Evolutionary conservation across 1,284 basidiomycete species (phyloP), one percentile per base, ranked within the genome.

Genomic region (Papiliotrema nemorosa): DNA sequence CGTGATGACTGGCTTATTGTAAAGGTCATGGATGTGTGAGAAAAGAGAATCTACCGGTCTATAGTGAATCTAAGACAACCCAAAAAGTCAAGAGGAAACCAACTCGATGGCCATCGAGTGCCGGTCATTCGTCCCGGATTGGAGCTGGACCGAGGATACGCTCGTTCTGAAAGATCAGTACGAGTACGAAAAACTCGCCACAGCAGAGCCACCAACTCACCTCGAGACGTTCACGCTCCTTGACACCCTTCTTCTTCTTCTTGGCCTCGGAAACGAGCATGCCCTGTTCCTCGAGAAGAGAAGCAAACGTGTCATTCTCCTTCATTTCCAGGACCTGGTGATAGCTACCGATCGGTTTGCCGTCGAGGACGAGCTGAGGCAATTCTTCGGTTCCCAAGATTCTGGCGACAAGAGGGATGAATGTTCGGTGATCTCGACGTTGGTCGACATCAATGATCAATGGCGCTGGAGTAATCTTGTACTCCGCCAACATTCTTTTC

Each of bases 371-470:
- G 3, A 90, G 78, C 43, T 89, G 74, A 13, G 89, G 89, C 3
- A 90, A 74, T 16, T 82, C 79, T 1, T 75, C 55, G 2, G 78
- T 69, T 7, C 71, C 75, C 0, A 86, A 84, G 33, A 90, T 76
- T 0, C 84, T 78, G 33, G 67, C 67, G 34, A 85, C 69, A 7
- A 83, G 66, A 3, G 81, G 80, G 1, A 73, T 62, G 45, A 73
- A 63, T 20, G 81, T 66, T 7, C 78, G 74, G 12, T 76, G 78
- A 65, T 85, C 83, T 47, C 72, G 72, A 74, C 85, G 67, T 69
- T 82, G 75, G 69, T 90, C 87, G 27, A 88, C 79, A 47, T 90
- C 86, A 53, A 91, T 80, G 48, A 88, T 77, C 12, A 84, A 81
- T 0, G 87, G 85, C 0, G 79, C 67, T 6, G 88, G 88, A 1